Percentiles rank a stretch among this genome's conserved stretches.
These are phyloP conservation scores for Pleodorina starrii DNA, from an alignment of 139 green algal species.

Conservation along the genomic window DNA sequence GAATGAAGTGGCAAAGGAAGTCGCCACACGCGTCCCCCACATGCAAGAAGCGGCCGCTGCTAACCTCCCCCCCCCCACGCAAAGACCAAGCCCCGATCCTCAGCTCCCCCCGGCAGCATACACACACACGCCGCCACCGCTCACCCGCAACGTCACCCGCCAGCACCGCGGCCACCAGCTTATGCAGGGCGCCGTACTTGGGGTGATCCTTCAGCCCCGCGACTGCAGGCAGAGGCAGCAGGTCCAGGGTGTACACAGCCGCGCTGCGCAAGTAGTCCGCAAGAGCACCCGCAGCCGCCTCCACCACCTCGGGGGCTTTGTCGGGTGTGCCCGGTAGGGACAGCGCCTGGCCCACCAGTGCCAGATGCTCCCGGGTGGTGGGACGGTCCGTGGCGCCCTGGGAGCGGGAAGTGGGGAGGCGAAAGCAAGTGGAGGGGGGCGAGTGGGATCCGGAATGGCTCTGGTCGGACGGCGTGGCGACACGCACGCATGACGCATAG, in stretches of 20 bases:
- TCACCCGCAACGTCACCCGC: slow-evolving; percentile 63
- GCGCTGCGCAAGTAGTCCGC: slow-evolving; percentile 45
- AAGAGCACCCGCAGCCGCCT: slow-evolving; percentile 26
- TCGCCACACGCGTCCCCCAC: no score
- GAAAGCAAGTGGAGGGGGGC: no score
- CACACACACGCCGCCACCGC: no score
- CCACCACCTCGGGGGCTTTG: slow-evolving; percentile 21
- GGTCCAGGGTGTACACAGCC: slow-evolving; percentile 53
- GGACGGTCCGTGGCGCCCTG: slow-evolving; percentile 63
- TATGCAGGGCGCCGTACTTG: slow-evolving; percentile 43
- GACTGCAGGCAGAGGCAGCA: slow-evolving; percentile 60
- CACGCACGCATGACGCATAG: no score
- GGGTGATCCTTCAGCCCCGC: slow-evolving; percentile 50
- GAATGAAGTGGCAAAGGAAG: no score
- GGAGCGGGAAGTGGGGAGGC: not conserved
- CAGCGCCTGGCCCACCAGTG: slow-evolving; percentile 58
- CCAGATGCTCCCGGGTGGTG: slow-evolving; percentile 63
- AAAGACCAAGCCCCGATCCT: no score
- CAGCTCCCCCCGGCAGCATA: no score
- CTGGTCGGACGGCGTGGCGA: no score
- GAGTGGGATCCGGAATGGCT: no score
- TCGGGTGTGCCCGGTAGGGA: slow-evolving; percentile 45
- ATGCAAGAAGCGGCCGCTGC: no score
- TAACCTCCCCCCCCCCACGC: no score
- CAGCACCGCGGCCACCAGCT: slow-evolving; percentile 63